Evolutionary conservation across 768 basidiomycete genomes (phyloP).

Genomic region (Macrocybe gigantea): DNA sequence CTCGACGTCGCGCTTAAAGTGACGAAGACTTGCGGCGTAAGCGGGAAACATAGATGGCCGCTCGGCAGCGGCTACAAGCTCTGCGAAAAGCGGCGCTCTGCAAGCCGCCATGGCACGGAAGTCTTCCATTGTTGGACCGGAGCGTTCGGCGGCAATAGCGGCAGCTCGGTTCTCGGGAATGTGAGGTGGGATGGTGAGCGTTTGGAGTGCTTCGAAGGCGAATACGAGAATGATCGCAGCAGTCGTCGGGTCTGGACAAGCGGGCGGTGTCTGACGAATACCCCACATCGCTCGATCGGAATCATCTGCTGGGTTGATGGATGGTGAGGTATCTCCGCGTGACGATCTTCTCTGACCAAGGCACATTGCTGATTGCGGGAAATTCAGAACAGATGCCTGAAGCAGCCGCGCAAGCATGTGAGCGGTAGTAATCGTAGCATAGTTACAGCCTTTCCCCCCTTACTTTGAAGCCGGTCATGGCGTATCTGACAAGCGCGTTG

Average conservation of each 20-base stretch:
- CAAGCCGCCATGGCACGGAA: conserved; percentile 34
- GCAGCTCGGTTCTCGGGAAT: conserved; percentile 43
- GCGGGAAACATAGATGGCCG: conserved; percentile 3
- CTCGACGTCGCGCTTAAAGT: conserved; percentile 24
- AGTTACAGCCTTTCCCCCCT: too few relatives aligned
- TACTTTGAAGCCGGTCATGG: conserved; percentile 5
- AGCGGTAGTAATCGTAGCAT: neutral
- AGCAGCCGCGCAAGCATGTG: neutral
- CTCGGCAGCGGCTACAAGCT: conserved; percentile 17
- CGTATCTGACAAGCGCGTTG: conserved; percentile 35
- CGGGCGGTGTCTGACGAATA: too few relatives aligned
- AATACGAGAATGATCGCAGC: conserved; percentile 44
- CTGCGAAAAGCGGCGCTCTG: conserved; percentile 46
- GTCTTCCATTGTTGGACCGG: conserved; percentile 52
- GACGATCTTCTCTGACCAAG: too few relatives aligned
- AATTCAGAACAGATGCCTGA: too few relatives aligned
- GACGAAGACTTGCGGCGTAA: conserved; percentile 14
- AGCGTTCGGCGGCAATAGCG: conserved; percentile 35
- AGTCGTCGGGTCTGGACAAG: too few relatives aligned
- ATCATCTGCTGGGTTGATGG: too few relatives aligned
- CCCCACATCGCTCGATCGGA: too few relatives aligned
- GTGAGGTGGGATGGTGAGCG: conserved; percentile 41
- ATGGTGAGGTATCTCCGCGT: too few relatives aligned
- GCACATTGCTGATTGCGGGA: too few relatives aligned
- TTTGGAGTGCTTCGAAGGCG: conserved; percentile 41